Evolutionary conservation across 176 grass and related monocot species (phyloP).

Genomic region (Typha latifolia): DNA sequence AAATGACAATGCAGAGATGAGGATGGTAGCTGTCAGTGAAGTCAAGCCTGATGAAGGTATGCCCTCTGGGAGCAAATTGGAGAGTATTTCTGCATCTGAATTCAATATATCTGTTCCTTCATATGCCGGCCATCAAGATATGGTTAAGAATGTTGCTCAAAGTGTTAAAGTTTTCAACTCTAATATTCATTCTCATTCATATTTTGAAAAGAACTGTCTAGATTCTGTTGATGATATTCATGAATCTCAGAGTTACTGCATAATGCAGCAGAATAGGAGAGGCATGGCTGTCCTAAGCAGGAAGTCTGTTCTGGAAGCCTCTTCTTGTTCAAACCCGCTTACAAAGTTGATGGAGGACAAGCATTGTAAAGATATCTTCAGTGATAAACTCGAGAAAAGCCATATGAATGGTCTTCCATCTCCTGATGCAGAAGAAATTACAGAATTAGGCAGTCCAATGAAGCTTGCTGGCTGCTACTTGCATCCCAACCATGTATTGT

Average conservation of each 20-base stretch:
- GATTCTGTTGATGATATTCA: constrained; percentile 1
- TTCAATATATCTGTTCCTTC: no score
- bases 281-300: background rate
- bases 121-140: background rate
- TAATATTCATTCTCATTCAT: background rate
- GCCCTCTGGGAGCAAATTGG: no score
- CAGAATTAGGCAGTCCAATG: constrained; percentile 23
- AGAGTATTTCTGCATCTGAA: no score
- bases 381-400: constrained; percentile 11
- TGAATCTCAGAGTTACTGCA: background rate
- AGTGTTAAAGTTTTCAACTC: background rate
- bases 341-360: background rate
- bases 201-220: background rate
- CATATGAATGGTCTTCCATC: constrained; percentile 15
- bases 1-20: no score
- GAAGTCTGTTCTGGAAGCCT: background rate
- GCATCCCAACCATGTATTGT: constrained; percentile 62
- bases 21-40: no score
- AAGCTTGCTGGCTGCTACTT: constrained; percentile 48
- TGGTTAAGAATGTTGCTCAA: background rate
- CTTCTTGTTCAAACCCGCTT: background rate
- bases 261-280: background rate
- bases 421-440: constrained; percentile 13
- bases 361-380: background rate
- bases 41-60: no score